phyloP scores from a whole-genome alignment of 164 flowering plant species.

The Vitis vinifera region ASM3070453v1 NC_081808.1:18570001-18570500 shows the following conservation, averaged over 20 bases:
- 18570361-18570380: constrained; percentile 56
- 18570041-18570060: constrained; percentile 29
- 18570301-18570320: constrained; percentile 74
- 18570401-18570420: no score
- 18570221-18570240: background rate
- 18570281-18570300: constrained; percentile 47
- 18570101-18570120: background rate
- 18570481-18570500: no score
- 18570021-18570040: constrained; percentile 42
- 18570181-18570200: background rate
- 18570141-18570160: background rate
- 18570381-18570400: constrained; percentile 47
- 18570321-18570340: constrained; percentile 78
- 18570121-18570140: no score
- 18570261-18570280: constrained; percentile 54
- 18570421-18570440: no score
- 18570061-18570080: constrained; percentile 40
- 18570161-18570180: background rate
- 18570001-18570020: constrained; percentile 42
- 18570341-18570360: constrained; percentile 51
- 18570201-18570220: background rate
- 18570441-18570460: no score
- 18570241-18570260: constrained; percentile 38
- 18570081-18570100: constrained; percentile 20
- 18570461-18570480: no score